Evolutionary conservation across 1,284 basidiomycete genomes (phyloP).

Genomic region (Pseudozyma thailandica): DNA sequence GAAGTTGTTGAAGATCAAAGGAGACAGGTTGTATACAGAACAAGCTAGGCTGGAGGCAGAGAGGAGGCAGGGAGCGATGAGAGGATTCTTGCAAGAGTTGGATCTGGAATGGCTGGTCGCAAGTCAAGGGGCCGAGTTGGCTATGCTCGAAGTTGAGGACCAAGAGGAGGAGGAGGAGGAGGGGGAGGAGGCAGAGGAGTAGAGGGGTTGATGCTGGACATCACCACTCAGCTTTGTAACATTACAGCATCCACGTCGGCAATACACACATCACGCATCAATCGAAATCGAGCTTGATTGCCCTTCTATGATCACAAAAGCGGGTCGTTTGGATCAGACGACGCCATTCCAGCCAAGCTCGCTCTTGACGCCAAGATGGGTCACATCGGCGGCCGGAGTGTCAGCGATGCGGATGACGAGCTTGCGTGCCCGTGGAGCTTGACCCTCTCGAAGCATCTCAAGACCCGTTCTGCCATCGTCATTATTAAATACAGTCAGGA

Average conservation of each 20-base stretch:
- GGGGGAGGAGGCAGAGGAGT: not conserved
- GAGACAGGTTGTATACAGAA: conserved; percentile 71
- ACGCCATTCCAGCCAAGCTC: conserved; percentile 61
- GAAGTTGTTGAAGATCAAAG: conserved; percentile 70
- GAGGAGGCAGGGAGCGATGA: conserved; percentile 75
- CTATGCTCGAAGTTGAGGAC: conserved; percentile 7
- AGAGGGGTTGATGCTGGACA: too few relatives aligned
- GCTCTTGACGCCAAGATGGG: conserved; percentile 46
- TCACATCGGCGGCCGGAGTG: conserved; percentile 56
- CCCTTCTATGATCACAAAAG: too few relatives aligned
- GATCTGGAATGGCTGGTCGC: conserved; percentile 60
- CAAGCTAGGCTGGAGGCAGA: conserved; percentile 77
- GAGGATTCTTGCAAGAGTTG: conserved; percentile 51
- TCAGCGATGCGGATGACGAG: conserved; percentile 52
- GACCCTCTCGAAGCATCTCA: conserved; percentile 51
- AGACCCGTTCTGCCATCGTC: conserved; percentile 31
- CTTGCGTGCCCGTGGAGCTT: conserved; percentile 56
- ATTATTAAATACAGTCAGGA: not conserved
- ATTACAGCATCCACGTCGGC: too few relatives aligned
- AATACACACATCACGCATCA: too few relatives aligned
- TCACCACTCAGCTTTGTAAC: too few relatives aligned
- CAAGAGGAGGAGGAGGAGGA: conserved; percentile 11
- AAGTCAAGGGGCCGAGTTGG: conserved; percentile 47
- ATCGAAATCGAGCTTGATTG: too few relatives aligned
- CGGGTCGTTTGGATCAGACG: too few relatives aligned